Base-by-base conservation (phyloP, 2,329 filamentous ascomycete genomes). In the Monosporascus ibericus region DNA sequence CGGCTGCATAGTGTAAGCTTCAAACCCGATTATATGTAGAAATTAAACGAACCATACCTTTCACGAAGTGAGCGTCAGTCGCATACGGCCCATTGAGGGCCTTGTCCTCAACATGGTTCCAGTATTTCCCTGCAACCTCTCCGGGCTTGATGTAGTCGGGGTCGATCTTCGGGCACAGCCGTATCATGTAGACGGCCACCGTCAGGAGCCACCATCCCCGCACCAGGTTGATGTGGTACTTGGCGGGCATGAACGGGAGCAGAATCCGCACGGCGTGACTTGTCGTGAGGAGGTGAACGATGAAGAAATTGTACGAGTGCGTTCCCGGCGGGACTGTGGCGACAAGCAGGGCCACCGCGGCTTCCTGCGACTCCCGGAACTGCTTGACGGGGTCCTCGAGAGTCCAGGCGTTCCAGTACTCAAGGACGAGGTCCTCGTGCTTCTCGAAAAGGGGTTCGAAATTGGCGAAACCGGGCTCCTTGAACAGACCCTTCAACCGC, bases 351-450 rank as follows among this genome's bases (percentile, higher is more conserved):
- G 81, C 79, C 0, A 82, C 74, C 0, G 82, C 81, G 1, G 78
- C 76, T 63, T 83, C 77, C 62, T 87, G 84, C 1, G 85, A 88
- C 52, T 87, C 79, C 53, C 83, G 79, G 65, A 97, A 95, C 63
- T 91, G 86, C 58, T 80, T 77, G n/a, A 78, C 76, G 1, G 88
- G 86, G 55, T 92, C 78, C 8, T 77, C 71, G 22, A 95, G 76
- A 9, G 78, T 75, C 92, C 91, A 96, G 3, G 87, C 85, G 59
- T 95, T 94, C 90, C 91, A 97, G 72, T 97, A 90, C 60, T 95
- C 87, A 46, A 96, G 70, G 17, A 96, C 74, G 0, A 85, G 77
- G 15, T 79, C 76, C 63, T 92, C 87, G 49, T 87, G 80, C 54
- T 87, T 74, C 37, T 80, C 70, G 55, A 96, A 86, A 7, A 96